Percentiles rank a stretch among this genome's conserved stretches.
These are phyloP conservation scores for Leccinum subgranulosum DNA, from an alignment of 768 basidiomycete genomes.

Conservation along the genomic window DNA sequence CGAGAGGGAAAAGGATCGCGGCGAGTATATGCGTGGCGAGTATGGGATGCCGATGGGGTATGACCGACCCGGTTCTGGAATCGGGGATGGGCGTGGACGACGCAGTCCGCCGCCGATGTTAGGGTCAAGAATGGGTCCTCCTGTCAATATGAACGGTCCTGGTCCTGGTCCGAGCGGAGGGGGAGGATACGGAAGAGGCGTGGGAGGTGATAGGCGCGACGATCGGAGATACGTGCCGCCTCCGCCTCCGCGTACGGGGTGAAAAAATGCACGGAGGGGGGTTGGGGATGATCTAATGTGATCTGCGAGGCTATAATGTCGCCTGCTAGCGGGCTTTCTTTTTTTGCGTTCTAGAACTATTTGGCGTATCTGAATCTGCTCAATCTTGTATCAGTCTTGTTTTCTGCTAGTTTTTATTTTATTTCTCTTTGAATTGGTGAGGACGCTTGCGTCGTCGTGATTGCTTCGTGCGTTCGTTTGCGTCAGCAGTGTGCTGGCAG, in stretches of 20 bases:
- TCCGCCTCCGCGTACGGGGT: conserved; percentile 17
- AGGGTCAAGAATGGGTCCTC: conserved; percentile 12
- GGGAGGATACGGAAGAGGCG: conserved; percentile 18
- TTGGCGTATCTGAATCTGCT: too few species aligned
- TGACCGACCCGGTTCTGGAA: conserved; percentile 22
- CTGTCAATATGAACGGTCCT: conserved; percentile 1
- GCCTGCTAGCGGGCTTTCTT: too few species aligned
- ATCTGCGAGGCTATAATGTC: neutral
- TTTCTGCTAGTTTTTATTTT: too few species aligned
- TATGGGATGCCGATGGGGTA: conserved; percentile 32
- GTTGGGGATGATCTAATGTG: neutral
- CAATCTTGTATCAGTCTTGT: too few species aligned
- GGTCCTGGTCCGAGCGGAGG: neutral
- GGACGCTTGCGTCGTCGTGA: too few species aligned
- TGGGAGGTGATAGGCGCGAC: conserved; percentile 29
- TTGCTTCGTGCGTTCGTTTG: too few species aligned
- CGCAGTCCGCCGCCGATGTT: conserved; percentile 27
- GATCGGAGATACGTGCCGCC: conserved; percentile 38
- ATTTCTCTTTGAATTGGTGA: too few species aligned
- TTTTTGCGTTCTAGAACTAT: too few species aligned
- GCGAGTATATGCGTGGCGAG: conserved; percentile 32
- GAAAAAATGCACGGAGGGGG: neutral
- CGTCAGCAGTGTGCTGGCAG: too few species aligned
- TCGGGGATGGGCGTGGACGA: conserved; percentile 19
- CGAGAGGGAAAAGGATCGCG: conserved; percentile 31